Percentiles rank a stretch among this genome's conserved stretches.
These are phyloP conservation scores for Tilletiopsis washingtonensis DNA, from an alignment of 1,284 basidiomycete genomes.

Conservation along the genomic window DNA sequence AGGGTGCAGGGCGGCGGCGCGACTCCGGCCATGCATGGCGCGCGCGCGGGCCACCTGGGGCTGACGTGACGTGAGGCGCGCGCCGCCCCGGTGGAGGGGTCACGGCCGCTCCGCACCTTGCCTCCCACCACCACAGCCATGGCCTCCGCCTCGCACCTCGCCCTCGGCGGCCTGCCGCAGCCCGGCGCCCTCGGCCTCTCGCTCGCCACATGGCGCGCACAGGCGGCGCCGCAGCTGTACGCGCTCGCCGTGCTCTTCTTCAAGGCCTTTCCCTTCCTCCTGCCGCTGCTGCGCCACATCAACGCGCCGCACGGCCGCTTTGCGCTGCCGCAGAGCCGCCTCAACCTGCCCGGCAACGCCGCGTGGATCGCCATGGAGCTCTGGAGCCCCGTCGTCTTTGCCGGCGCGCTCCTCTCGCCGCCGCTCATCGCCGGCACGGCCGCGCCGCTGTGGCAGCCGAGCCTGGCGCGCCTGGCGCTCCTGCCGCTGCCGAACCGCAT, in stretches of 20 bases:
- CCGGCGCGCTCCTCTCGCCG: conserved; percentile 47
- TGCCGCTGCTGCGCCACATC: conserved; percentile 51
- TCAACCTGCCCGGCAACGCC: conserved; percentile 55
- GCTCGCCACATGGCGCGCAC: background rate
- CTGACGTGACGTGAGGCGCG: too few relatives aligned
- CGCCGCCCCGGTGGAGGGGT: too few relatives aligned
- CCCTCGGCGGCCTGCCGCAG: background rate
- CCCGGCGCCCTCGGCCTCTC: background rate
- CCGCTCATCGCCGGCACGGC: conserved; percentile 7
- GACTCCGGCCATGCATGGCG: too few relatives aligned
- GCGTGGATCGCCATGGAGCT: conserved; percentile 82
- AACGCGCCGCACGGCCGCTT: conserved; percentile 74
- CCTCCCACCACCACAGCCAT: background rate
- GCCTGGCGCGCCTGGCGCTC: conserved; percentile 34
- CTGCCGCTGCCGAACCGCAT: conserved; percentile 54
- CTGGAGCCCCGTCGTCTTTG: conserved; percentile 61
- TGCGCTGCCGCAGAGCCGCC: conserved; percentile 50
- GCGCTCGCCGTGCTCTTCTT: conserved; percentile 40
- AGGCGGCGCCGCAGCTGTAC: conserved; percentile 25
- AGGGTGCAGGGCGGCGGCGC: too few relatives aligned
- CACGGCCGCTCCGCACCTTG: background rate
- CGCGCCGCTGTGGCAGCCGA: conserved; percentile 31
- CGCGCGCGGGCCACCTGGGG: too few relatives aligned
- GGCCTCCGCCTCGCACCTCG: background rate
- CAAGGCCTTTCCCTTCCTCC: conserved; percentile 49